These are phyloP conservation scores for Chaetoceros muelleri DNA, from an alignment of 108 stramenopile genomes.

Conservation along the genomic window DNA sequence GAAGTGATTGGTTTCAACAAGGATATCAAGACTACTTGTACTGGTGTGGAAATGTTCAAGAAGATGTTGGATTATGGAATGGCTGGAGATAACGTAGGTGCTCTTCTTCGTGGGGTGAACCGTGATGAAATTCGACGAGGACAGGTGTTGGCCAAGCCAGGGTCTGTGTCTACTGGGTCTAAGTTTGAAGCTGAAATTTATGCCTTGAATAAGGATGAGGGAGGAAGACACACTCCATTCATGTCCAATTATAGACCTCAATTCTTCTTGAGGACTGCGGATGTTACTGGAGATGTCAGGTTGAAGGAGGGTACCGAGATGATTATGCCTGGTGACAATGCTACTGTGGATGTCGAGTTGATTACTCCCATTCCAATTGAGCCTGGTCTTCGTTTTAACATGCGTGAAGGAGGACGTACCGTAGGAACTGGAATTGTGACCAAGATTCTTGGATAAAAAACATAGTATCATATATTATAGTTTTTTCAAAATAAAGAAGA, in stretches of 20 bases:
- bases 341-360: conserved; percentile 88
- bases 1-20: conserved; percentile 79
- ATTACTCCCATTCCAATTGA: conserved; percentile 88
- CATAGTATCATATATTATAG: no score
- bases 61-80: conserved; percentile 91
- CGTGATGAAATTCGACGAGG: conserved; percentile 95
- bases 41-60: conserved; percentile 99
- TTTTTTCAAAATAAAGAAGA: no score
- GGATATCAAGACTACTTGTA: conserved; percentile 85
- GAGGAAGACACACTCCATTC: conserved; percentile 99
- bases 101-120: conserved; percentile 92
- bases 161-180: conserved; percentile 55
- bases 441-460: conserved; percentile 63
- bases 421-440: conserved; percentile 97
- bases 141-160: conserved; percentile 92
- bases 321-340: conserved; percentile 99
- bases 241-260: conserved; percentile 97
- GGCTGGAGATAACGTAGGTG: conserved; percentile 99
- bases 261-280: conserved; percentile 98
- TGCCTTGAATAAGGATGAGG: conserved; percentile 94
- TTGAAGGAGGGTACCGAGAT: conserved; percentile 92
- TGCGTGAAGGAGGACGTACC: conserved; percentile 98
- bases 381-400: conserved; percentile 93
- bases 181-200: conserved; percentile 98
- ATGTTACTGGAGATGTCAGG: conserved; percentile 88